Evolutionary conservation across 768 basidiomycete genomes (phyloP).

Genomic region (Panaeolus papilionaceus): DNA sequence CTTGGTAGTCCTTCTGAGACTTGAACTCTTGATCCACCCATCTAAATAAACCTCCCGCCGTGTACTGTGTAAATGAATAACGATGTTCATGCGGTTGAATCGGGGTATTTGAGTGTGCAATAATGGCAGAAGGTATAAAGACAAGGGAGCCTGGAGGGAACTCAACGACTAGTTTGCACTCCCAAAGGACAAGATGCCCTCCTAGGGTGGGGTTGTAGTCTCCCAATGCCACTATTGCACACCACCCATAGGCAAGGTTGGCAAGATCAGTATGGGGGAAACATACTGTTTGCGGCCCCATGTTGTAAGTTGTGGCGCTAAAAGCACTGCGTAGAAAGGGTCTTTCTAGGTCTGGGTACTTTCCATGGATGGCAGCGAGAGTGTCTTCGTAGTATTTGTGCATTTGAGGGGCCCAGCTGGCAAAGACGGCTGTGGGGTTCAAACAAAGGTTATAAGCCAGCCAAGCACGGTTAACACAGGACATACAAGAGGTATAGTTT

Average conservation of each 20-base stretch:
- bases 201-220: conserved; percentile 18
- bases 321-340: conserved; percentile 4
- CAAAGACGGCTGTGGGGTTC: background rate
- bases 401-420: background rate
- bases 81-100: conserved; percentile 24
- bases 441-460: background rate
- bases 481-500: background rate
- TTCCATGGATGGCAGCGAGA: background rate
- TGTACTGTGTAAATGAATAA: conserved; percentile 34
- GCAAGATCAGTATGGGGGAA: conserved; percentile 10
- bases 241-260: conserved; percentile 15
- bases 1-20: background rate
- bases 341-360: background rate
- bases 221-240: conserved; percentile 14
- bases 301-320: conserved; percentile 12
- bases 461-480: background rate
- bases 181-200: conserved; percentile 24
- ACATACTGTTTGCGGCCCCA: conserved; percentile 16
- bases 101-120: conserved; percentile 26
- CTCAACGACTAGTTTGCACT: conserved; percentile 17
- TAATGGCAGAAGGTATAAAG: conserved; percentile 14
- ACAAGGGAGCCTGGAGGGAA: conserved; percentile 16
- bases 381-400: conserved; percentile 1
- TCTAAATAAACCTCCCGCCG: conserved; percentile 31
- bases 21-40: conserved; percentile 26